Evolutionary conservation across 2,329 filamentous ascomycete genomes (phyloP), one percentile per base, ranked within the genome.

Genomic region (Rhinocladiella similis): DNA sequence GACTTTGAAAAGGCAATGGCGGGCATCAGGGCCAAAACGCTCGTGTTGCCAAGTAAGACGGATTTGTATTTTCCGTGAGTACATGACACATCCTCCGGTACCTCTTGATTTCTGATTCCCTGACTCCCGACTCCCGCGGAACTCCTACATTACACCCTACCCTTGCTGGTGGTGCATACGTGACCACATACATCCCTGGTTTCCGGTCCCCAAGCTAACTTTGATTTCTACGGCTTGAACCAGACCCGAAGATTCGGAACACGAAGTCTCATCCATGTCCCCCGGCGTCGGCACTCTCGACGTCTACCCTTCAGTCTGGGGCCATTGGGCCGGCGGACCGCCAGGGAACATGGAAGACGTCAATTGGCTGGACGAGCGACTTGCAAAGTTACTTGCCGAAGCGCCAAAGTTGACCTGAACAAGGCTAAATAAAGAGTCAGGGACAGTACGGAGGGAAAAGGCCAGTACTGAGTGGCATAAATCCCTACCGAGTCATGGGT

Each of bases 31-130:
- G 86, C 88, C 1, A 89, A 85, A 65, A 85, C 83, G 0, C 72
- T 93, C 41, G 86, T 93, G 3, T 70, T 92, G 13, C 89, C 90
- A 0, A 74, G 78, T 19, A 84, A 88, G 68, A 91, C 88, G 0
- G 90, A 93, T 67, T 76, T 93, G 3, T 93, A 93, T 68, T 93
- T 94, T 63, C 87, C 89, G 77, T 84, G 68, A 73, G 80, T 73
- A 25, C 41, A 27, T 27, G 25, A 4, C 41, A 5, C n/a, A 4
- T 53, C 42, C 42, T 38, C n/a, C 27, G 25, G n/a, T n/a, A n/a
- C n/a, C n/a, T n/a, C n/a, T n/a, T n/a, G n/a, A n/a, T n/a, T n/a
- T n/a, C n/a, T n/a, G n/a, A n/a, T n/a, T n/a, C n/a, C n/a, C n/a
- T n/a, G n/a, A n/a, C n/a, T n/a, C n/a, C n/a, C n/a, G n/a, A n/a